A percentile compares a stretch with the other conserved stretches of the same genome.
Evolutionary conservation across 202 grass and related monocot species (phyloP).

Genomic region (Musa balbisiana): DNA sequence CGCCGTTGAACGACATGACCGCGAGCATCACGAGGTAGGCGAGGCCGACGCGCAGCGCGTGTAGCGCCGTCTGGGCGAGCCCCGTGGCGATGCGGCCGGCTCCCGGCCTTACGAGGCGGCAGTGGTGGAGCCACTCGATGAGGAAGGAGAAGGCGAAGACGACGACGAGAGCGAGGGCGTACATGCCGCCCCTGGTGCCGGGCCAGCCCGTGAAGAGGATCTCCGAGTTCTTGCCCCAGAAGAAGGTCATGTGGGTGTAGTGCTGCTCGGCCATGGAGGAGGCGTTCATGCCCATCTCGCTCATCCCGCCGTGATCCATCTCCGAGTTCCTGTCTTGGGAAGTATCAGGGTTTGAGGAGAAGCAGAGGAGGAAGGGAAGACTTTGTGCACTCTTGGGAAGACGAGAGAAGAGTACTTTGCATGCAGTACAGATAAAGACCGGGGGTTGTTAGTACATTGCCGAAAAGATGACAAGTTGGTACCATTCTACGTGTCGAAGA

Average conservation of each 20-base stretch:
- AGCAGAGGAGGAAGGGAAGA: too few species aligned
- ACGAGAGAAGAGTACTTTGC: too few species aligned
- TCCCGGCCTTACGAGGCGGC: background rate
- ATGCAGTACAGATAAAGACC: too few species aligned
- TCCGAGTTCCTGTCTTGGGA: too few species aligned
- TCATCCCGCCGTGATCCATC: constrained; percentile 12
- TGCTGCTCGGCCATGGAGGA: too few species aligned
- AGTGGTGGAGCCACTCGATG: background rate
- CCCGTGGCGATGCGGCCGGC: background rate
- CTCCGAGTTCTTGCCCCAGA: constrained; percentile 19
- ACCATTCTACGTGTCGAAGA: too few species aligned
- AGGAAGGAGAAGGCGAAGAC: constrained; percentile 1
- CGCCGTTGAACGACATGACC: constrained; percentile 22
- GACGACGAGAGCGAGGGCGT: constrained; percentile 4
- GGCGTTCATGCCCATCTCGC: background rate
- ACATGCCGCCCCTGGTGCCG: constrained; percentile 7
- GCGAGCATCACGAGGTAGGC: constrained; percentile 19
- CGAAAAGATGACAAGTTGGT: too few species aligned
- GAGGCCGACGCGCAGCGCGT: background rate
- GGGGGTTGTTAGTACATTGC: too few species aligned
- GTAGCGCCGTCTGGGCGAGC: background rate
- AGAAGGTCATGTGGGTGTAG: constrained; percentile 22
- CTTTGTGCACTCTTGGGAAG: too few species aligned
- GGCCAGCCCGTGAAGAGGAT: constrained; percentile 20
- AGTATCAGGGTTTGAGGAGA: too few species aligned